Conservation (phyloP, 257 asterid genomes). For the Plantago major region DNA sequence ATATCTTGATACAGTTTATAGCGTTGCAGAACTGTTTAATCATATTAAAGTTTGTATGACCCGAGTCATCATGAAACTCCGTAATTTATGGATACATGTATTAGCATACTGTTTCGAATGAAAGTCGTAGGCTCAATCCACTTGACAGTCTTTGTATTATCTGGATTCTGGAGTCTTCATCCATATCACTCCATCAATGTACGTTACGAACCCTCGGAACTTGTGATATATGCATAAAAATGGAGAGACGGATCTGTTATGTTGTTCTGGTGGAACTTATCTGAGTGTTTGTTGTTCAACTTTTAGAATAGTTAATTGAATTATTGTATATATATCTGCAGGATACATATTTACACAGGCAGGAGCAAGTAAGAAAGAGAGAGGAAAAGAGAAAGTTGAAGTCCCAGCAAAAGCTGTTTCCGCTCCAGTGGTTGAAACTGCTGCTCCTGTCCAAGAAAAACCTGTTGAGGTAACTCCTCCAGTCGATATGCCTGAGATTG, state of each 20-base stretch:
- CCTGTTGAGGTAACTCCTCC: slow-evolving; percentile 32
- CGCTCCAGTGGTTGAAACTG: slow-evolving; percentile 27
- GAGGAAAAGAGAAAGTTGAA: slow-evolving; percentile 27
- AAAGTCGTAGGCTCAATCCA: too few relatives aligned
- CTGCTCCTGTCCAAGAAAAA: slow-evolving; percentile 28
- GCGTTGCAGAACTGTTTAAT: too few relatives aligned
- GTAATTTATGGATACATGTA: too few relatives aligned
- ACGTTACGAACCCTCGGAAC: too few relatives aligned
- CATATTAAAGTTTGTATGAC: too few relatives aligned
- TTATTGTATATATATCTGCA: slow-evolving; percentile 27
- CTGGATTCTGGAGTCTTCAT: too few relatives aligned
- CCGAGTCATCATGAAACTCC: too few relatives aligned
- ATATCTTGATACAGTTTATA: too few relatives aligned
- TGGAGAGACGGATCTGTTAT: background rate
- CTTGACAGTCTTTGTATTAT: too few relatives aligned
- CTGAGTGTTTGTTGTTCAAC: background rate
- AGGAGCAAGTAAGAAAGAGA: slow-evolving; percentile 42
- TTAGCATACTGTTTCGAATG: too few relatives aligned
- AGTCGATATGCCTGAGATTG: slow-evolving; percentile 32
- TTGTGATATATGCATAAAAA: background rate
- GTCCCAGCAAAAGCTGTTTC: slow-evolving; percentile 30
- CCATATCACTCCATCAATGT: too few relatives aligned
- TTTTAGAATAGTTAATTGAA: background rate
- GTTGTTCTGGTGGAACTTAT: background rate
- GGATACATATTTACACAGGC: slow-evolving; percentile 51